Evolutionary conservation across 768 basidiomycete species (phyloP).

Genomic region (Tephrocybe sp.): DNA sequence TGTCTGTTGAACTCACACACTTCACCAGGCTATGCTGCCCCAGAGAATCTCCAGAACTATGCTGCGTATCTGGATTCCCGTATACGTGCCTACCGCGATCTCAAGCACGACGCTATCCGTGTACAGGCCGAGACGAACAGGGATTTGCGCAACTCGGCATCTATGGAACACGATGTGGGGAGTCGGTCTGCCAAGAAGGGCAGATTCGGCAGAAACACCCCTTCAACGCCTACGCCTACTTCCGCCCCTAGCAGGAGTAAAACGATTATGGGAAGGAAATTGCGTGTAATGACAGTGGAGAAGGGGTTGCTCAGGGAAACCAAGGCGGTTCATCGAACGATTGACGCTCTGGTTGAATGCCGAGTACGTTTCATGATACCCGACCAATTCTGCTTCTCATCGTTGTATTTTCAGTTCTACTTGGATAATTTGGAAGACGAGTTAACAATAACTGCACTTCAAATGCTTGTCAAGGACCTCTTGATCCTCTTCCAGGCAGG

Average conservation of each 20-base stretch:
- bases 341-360: slow-evolving; percentile 85
- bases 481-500: slow-evolving; percentile 94
- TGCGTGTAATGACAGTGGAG: slow-evolving; percentile 91
- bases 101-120: slow-evolving; percentile 91
- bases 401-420: slow-evolving; percentile 65
- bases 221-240: slow-evolving; percentile 10
- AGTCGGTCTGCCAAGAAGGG: slow-evolving; percentile 25
- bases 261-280: slow-evolving; percentile 77
- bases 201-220: slow-evolving; percentile 25
- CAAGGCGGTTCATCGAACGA: slow-evolving; percentile 84
- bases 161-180: slow-evolving; percentile 55
- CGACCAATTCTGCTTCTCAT: background rate
- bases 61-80: slow-evolving; percentile 86
- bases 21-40: slow-evolving; percentile 72
- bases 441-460: slow-evolving; percentile 80
- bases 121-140: slow-evolving; percentile 94
- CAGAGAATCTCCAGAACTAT: slow-evolving; percentile 84
- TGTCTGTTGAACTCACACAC: slow-evolving; percentile 1
- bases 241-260: slow-evolving; percentile 58
- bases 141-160: slow-evolving; percentile 66
- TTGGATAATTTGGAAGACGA: slow-evolving; percentile 92
- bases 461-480: slow-evolving; percentile 95
- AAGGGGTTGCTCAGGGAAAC: slow-evolving; percentile 94
- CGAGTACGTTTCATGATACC: slow-evolving; percentile 57
- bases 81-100: slow-evolving; percentile 82